phyloP scores from a whole-genome alignment of 2,329 filamentous ascomycete species.

The Fusarium temperatum region DNA sequence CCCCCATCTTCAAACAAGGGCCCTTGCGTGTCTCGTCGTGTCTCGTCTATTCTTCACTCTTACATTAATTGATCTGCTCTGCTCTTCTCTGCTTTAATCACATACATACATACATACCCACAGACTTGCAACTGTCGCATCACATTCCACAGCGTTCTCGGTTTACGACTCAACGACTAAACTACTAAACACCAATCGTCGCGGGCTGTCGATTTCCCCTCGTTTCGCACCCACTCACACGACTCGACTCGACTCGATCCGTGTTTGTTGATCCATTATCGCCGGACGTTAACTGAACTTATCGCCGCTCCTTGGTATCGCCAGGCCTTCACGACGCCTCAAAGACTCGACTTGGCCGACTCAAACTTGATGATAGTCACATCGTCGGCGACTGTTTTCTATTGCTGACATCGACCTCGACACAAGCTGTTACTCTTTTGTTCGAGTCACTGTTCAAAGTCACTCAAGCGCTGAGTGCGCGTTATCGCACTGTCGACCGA shows the following conservation, averaged over 20 bases:
- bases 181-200: constrained; percentile 33
- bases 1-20: constrained; percentile 21
- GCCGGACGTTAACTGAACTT: constrained; percentile 8
- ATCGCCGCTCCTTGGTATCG: constrained; percentile 27
- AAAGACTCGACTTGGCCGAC: background rate
- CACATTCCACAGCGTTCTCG: constrained; percentile 10
- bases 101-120: constrained; percentile 16
- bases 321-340: constrained; percentile 9
- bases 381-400: constrained; percentile 18
- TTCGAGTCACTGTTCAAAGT: constrained; percentile 11
- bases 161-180: constrained; percentile 33
- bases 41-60: constrained; percentile 11
- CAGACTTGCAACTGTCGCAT: constrained; percentile 10
- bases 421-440: background rate
- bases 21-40: constrained; percentile 20
- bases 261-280: constrained; percentile 13
- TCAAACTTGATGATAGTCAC: constrained; percentile 18
- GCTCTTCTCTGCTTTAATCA: constrained; percentile 26
- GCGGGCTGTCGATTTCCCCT: constrained; percentile 42
- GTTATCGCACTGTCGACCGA: constrained; percentile 30
- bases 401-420: constrained; percentile 14
- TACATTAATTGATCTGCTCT: constrained; percentile 28
- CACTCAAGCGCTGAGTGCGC: constrained; percentile 39
- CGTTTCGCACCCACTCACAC: constrained; percentile 24
- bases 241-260: constrained; percentile 7